These are phyloP conservation scores for Suhomyces choctaworum DNA, from an alignment of 1,139 yeast genomes.

Conservation along the genomic window DNA sequence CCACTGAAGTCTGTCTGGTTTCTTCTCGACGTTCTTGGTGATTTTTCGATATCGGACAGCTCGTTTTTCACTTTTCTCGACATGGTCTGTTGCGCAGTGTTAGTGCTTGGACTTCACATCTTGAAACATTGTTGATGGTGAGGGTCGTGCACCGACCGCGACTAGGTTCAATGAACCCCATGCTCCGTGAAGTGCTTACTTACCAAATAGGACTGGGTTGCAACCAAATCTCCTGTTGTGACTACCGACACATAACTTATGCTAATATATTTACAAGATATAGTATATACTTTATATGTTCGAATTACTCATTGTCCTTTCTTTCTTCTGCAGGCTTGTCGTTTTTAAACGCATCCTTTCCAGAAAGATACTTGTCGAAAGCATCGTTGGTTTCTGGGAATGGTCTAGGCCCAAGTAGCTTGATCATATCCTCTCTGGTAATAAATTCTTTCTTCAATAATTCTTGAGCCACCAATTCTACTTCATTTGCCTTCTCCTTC, in stretches of 20 bases:
- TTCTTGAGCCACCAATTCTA: constrained; percentile 84
- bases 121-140: constrained; percentile 4
- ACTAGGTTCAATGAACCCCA: not conserved
- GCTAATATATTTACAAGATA: constrained; percentile 10
- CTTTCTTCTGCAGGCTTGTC: constrained; percentile 27
- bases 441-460: constrained; percentile 80
- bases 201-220: not conserved
- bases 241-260: no score
- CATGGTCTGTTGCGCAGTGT: constrained; percentile 5
- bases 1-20: constrained; percentile 29
- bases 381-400: constrained; percentile 90
- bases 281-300: constrained; percentile 4
- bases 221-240: no score
- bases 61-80: constrained; percentile 13
- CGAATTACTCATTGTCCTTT: constrained; percentile 23
- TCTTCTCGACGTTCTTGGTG: constrained; percentile 24
- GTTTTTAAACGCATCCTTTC: constrained; percentile 41
- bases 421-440: constrained; percentile 87
- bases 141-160: constrained; percentile 7
- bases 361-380: constrained; percentile 76
- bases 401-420: constrained; percentile 84
- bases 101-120: not conserved
- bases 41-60: constrained; percentile 13
- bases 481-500: constrained; percentile 68
- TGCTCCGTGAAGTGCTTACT: no score